Conservation (phyloP, 108 stramenopile species). For the Stephanodiscus triporus region DNA sequence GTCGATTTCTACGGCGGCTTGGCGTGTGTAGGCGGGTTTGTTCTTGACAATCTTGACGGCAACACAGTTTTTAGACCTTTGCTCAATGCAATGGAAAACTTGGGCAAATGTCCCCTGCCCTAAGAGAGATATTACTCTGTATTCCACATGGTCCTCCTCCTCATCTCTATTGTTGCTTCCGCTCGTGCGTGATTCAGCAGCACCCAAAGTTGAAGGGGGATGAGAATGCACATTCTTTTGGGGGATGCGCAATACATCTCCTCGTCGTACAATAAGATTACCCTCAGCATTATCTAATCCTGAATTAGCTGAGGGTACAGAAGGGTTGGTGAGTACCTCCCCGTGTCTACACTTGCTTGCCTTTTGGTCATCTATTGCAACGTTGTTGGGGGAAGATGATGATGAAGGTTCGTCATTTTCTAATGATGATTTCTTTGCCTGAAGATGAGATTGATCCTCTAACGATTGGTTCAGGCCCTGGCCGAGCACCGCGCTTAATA, state of each 20-base stretch:
- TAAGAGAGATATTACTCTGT: conserved; percentile 68
- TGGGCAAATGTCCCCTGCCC: conserved; percentile 98
- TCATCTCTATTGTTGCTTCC: neutral
- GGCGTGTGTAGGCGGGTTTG: conserved; percentile 92
- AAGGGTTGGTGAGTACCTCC: conserved; percentile 78
- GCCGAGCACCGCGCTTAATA: neutral
- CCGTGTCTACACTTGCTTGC: conserved; percentile 40
- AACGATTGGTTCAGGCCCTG: neutral
- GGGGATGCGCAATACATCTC: conserved; percentile 64
- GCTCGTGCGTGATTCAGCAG: neutral
- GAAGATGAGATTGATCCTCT: neutral
- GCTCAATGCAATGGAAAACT: conserved; percentile 88
- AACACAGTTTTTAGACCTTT: conserved; percentile 67
- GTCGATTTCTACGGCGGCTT: conserved; percentile 94
- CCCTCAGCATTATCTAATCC: conserved; percentile 81
- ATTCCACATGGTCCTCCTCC: conserved; percentile 36
- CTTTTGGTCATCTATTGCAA: neutral
- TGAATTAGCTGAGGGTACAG: conserved; percentile 59
- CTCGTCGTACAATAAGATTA: conserved; percentile 72
- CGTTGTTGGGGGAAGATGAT: neutral
- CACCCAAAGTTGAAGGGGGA: conserved; percentile 19
- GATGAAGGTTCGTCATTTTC: neutral
- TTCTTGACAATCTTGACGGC: conserved; percentile 98
- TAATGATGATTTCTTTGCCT: neutral
- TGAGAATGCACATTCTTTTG: conserved; percentile 46